Evolutionary conservation across 257 asterid genomes (phyloP), one percentile per base, ranked within the genome.

Genomic region (Gentiana straminea): DNA sequence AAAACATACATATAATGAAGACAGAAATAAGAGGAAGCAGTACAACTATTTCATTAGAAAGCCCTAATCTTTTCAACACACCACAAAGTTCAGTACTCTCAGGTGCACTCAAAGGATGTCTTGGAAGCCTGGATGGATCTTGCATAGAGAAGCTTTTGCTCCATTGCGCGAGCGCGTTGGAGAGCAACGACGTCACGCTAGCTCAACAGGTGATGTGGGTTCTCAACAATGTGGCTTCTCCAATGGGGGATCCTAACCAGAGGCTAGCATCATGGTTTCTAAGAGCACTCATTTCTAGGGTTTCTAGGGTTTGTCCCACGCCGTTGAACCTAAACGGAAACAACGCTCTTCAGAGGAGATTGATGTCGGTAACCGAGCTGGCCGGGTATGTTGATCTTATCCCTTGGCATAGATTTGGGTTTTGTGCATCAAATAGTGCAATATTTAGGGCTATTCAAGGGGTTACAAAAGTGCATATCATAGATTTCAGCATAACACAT

Each of bases 141-240:
- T 86, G 95, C 81, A 79, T 76, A 51, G 95, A 86, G 72, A 84
- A 84, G 71, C 88, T 86, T 44, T 50, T 86, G 38, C 76, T 81
- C 57, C 95, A 86, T 57, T 81, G 88, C 45, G 94, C 84, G 24
- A 73, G 70, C 45, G 95, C 94, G 15, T 69, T 86, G 1, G 91
- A 86, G 59, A 61, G 70, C 63, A 79, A 83, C 62, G 91, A 86
- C 67, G 91, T 84, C 13, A 86, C 95, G 8, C 53, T 79, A 55
- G 94, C 95, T 8, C 95, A 84, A 49, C 94, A 86, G 76, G 88
- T 86, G 34, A 83, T 81, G 95, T 86, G 95, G 95, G 95, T 86
- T 0, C 91, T 86, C 58, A 86, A 84, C 62, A 86, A 86, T 72
- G 83, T 84, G n/a, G 91, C 95, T 50, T 83, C 94, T 1, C 69